Percentiles rank a stretch among this genome's conserved stretches.
Conservation (phyloP, 768 basidiomycete genomes). For the Termitomyces sp. region DNA sequence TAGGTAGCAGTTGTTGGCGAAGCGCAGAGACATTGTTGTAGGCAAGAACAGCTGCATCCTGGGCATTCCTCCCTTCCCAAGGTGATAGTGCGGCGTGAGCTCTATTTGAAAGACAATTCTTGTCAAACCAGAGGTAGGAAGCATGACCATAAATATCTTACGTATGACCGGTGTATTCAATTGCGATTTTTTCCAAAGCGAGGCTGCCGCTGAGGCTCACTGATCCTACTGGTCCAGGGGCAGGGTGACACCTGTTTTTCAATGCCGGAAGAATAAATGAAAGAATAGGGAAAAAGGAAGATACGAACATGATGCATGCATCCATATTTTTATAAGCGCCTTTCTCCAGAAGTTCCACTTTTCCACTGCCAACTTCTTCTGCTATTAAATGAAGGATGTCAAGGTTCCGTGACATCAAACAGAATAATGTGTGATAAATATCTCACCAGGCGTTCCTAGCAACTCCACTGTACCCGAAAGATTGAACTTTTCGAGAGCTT, state of each 20-base stretch:
- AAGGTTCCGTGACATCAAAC: background rate
- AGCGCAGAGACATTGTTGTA: slow-evolving; percentile 77
- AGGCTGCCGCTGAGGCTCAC: slow-evolving; percentile 63
- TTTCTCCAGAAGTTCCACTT: slow-evolving; percentile 58
- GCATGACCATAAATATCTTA: slow-evolving; percentile 22
- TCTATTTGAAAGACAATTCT: slow-evolving; percentile 28
- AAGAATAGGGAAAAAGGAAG: background rate
- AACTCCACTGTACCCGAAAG: slow-evolving; percentile 70
- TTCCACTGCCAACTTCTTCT: slow-evolving; percentile 80
- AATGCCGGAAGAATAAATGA: background rate
- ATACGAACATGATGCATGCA: slow-evolving; percentile 67
- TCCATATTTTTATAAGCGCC: slow-evolving; percentile 80
- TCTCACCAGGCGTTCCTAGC: slow-evolving; percentile 72
- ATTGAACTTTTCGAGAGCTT: slow-evolving; percentile 54
- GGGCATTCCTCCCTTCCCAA: slow-evolving; percentile 81
- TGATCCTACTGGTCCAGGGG: slow-evolving; percentile 70
- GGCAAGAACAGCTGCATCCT: slow-evolving; percentile 82
- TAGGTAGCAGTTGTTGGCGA: slow-evolving; percentile 77
- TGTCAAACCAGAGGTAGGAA: no score
- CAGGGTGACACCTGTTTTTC: slow-evolving; percentile 70
- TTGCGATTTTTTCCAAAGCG: slow-evolving; percentile 54
- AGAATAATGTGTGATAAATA: background rate
- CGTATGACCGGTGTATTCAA: slow-evolving; percentile 76
- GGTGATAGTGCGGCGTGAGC: slow-evolving; percentile 78
- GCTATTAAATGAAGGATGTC: slow-evolving; percentile 33